Evolutionary conservation across 106 monocot genomes (phyloP).

Genomic region (Dioscorea dumetorum): DNA sequence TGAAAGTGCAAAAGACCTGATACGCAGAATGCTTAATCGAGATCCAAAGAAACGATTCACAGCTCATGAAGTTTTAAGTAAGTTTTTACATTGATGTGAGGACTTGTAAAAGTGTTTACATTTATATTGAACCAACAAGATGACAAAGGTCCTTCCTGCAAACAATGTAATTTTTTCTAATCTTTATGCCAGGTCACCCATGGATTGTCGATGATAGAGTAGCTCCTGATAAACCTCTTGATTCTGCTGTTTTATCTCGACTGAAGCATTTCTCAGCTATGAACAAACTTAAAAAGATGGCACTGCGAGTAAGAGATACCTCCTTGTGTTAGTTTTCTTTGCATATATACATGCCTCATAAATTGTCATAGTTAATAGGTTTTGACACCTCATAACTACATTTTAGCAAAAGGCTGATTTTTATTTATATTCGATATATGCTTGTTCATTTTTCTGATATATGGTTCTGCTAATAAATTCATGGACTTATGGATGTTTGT

Average conservation of each 20-base stretch:
- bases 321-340: no score
- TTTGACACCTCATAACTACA: no score
- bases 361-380: no score
- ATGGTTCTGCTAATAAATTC: no score
- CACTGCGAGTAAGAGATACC: slow-evolving; percentile 48
- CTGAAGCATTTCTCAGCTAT: slow-evolving; percentile 95
- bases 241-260: slow-evolving; percentile 86
- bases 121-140: neutral
- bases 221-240: slow-evolving; percentile 82
- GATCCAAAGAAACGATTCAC: slow-evolving; percentile 67
- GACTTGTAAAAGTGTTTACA: neutral
- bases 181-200: slow-evolving; percentile 51
- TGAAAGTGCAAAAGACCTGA: slow-evolving; percentile 81
- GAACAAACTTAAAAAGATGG: slow-evolving; percentile 99
- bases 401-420: no score
- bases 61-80: slow-evolving; percentile 80
- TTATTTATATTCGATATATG: no score
- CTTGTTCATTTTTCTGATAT: no score
- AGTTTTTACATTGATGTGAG: slow-evolving; percentile 14
- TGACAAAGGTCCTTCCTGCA: neutral
- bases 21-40: slow-evolving; percentile 70
- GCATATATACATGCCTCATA: no score
- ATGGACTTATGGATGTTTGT: no score
- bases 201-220: slow-evolving; percentile 91
- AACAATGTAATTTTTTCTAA: neutral